A percentile compares a stretch with the other conserved stretches of the same genome.
These are phyloP conservation scores for Batkoa obscura DNA, from an alignment of 371 early-diverging fungal genomes.

Conservation along the genomic window DNA sequence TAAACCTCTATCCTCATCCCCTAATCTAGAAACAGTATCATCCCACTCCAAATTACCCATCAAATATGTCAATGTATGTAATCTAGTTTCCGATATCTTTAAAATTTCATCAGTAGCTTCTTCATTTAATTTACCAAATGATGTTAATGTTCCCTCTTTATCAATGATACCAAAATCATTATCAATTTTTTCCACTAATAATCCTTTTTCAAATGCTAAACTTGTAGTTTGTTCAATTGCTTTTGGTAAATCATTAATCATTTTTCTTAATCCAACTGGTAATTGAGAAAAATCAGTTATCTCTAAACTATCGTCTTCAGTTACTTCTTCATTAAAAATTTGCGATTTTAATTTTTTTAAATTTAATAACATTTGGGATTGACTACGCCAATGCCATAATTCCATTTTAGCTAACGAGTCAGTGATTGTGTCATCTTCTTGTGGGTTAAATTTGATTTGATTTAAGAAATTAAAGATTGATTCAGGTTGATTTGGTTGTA, in stretches of 20 bases:
- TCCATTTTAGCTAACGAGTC: background rate
- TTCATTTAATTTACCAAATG: too few relatives aligned
- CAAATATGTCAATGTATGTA: too few relatives aligned
- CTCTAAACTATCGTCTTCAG: too few relatives aligned
- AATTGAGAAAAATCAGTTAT: background rate
- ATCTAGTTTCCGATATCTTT: too few relatives aligned
- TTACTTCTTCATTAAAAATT: background rate
- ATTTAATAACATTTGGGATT: background rate
- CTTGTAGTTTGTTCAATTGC: background rate
- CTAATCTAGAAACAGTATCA: too few relatives aligned
- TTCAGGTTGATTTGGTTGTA: background rate
- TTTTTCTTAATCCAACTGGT: background rate
- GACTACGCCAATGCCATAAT: constrained; percentile 1
- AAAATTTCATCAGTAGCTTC: too few relatives aligned
- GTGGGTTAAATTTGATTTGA: background rate
- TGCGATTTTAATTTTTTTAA: background rate
- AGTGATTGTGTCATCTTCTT: background rate
- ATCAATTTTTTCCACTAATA: background rate
- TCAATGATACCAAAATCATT: constrained; percentile 3
- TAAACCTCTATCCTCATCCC: too few relatives aligned
- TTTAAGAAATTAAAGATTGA: background rate
- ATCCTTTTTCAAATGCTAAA: background rate
- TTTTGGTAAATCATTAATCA: background rate
- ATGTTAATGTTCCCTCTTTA: too few relatives aligned
- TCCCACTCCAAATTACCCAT: too few relatives aligned